A percentile compares a stretch with the other conserved stretches of the same genome.
These are phyloP conservation scores for Jimgerdemannia flammicorona DNA, from an alignment of 192 early-diverging fungal genomes.

Conservation along the genomic window DNA sequence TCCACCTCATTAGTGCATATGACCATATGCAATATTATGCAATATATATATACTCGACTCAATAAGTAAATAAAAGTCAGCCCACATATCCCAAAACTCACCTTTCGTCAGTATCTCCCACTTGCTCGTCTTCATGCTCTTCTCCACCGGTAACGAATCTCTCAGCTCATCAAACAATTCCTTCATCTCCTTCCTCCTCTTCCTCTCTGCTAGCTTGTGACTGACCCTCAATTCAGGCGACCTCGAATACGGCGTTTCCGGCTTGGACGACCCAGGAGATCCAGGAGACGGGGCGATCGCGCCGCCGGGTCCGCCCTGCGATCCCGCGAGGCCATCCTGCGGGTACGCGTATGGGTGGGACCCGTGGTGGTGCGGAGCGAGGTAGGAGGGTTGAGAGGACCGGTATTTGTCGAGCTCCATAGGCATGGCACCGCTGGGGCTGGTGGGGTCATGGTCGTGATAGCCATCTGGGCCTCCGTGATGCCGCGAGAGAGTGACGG, in stretches of 20 bases:
- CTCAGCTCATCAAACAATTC: conserved; percentile 85
- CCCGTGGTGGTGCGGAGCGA: conserved; percentile 7
- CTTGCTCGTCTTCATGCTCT: conserved; percentile 77
- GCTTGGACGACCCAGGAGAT: conserved; percentile 1
- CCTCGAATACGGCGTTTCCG: conserved; percentile 60
- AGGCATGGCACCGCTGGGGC: conserved; percentile 12
- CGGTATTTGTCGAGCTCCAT: conserved; percentile 19
- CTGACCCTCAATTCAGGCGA: conserved; percentile 78
- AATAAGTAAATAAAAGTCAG: conserved; percentile 26
- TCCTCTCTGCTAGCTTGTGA: conserved; percentile 86
- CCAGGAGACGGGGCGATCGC: conserved; percentile 2
- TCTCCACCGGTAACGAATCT: conserved; percentile 74
- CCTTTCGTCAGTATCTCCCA: conserved; percentile 91
- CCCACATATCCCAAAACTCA: conserved; percentile 15
- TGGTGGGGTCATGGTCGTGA: too few relatives aligned
- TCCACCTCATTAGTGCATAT: not conserved
- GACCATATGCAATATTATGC: not conserved
- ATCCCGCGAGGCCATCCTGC: conserved; percentile 4
- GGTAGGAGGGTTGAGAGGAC: conserved; percentile 6
- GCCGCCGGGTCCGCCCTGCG: conserved; percentile 17
- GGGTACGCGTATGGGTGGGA: conserved; percentile 21
- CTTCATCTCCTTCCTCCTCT: conserved; percentile 88
- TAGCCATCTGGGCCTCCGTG: too few relatives aligned
- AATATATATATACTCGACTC: not conserved
- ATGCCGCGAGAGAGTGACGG: too few relatives aligned